These are phyloP conservation scores for Agastache rugosa DNA, from an alignment of 257 asterid species.

Conservation along the genomic window DNA sequence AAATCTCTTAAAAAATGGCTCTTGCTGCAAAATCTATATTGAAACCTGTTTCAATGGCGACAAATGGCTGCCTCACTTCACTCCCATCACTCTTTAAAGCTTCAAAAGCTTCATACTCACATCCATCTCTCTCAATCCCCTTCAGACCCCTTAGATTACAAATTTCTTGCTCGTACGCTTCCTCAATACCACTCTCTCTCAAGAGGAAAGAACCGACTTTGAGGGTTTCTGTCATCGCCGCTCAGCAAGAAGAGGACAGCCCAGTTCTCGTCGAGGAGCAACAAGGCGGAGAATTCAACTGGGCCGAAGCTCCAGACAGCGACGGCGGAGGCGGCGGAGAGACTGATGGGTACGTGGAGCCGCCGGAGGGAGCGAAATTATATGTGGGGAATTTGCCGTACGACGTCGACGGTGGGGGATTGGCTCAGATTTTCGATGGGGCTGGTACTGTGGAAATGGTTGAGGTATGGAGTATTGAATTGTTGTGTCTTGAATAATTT, in stretches of 20 bases:
- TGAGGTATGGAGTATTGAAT: constrained; percentile 52
- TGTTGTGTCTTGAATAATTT: neutral
- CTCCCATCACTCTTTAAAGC: constrained; percentile 56
- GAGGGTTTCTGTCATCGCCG: constrained; percentile 55
- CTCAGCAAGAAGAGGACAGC: constrained; percentile 61
- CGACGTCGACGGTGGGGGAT: constrained; percentile 63
- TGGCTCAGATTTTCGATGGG: constrained; percentile 74
- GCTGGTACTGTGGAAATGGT: constrained; percentile 93
- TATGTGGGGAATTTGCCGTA: constrained; percentile 90
- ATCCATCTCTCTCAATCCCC: constrained; percentile 45
- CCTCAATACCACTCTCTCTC: constrained; percentile 40
- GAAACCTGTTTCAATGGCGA: constrained; percentile 60
- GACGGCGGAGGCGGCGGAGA: constrained; percentile 45
- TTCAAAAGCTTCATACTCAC: constrained; percentile 49
- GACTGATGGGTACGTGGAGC: constrained; percentile 47
- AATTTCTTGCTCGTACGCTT: constrained; percentile 51
- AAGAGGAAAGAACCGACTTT: constrained; percentile 44
- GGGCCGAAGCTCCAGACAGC: constrained; percentile 40
- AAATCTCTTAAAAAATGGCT: constrained; percentile 48
- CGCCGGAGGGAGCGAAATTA: constrained; percentile 81
- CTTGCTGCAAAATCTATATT: constrained; percentile 46
- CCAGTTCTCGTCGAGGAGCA: constrained; percentile 53
- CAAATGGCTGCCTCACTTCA: constrained; percentile 61
- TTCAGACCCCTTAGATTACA: constrained; percentile 53
- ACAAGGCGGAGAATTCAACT: constrained; percentile 40